Percentiles rank a stretch among this genome's conserved stretches.
phyloP scores from a whole-genome alignment of 768 basidiomycete genomes.

The Tricholoma sp. region DNA sequence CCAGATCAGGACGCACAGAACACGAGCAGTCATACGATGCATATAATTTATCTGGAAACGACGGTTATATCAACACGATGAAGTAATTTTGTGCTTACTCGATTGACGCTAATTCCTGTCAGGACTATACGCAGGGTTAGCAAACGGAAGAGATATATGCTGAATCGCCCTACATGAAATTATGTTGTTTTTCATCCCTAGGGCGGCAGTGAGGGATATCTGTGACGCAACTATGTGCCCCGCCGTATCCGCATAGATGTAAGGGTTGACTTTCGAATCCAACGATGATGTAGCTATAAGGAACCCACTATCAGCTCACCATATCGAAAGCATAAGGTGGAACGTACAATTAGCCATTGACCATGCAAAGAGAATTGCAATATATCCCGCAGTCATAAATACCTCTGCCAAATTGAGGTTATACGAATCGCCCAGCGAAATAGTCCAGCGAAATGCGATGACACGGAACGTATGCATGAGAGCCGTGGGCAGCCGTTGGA shows the following conservation, averaged over 20 bases:
- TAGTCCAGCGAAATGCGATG: constrained; percentile 10
- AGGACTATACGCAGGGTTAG: constrained; percentile 28
- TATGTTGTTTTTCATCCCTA: constrained; percentile 40
- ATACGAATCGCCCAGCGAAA: constrained; percentile 22
- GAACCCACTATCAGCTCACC: not conserved
- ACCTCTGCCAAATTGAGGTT: constrained; percentile 30
- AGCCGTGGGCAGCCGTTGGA: constrained; percentile 2
- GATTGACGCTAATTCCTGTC: constrained; percentile 47
- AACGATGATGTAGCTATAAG: constrained; percentile 16
- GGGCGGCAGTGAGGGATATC: not conserved
- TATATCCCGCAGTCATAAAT: constrained; percentile 26
- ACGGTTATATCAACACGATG: not conserved
- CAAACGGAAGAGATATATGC: not conserved
- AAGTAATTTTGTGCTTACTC: constrained; percentile 17
- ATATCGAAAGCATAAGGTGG: not conserved
- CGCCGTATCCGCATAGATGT: constrained; percentile 18
- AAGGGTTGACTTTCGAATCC: constrained; percentile 9
- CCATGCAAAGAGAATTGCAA: constrained; percentile 23
- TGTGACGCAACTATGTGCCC: constrained; percentile 20
- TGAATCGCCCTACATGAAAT: constrained; percentile 24
- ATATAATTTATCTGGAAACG: constrained; percentile 32
- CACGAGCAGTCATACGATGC: constrained; percentile 47
- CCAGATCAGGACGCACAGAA: constrained; percentile 41
- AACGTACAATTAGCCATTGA: constrained; percentile 31
- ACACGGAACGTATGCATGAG: constrained; percentile 4